Base-by-base conservation (phyloP, 2,329 filamentous ascomycete species). In the Pseudopithomyces maydicus region DNA sequence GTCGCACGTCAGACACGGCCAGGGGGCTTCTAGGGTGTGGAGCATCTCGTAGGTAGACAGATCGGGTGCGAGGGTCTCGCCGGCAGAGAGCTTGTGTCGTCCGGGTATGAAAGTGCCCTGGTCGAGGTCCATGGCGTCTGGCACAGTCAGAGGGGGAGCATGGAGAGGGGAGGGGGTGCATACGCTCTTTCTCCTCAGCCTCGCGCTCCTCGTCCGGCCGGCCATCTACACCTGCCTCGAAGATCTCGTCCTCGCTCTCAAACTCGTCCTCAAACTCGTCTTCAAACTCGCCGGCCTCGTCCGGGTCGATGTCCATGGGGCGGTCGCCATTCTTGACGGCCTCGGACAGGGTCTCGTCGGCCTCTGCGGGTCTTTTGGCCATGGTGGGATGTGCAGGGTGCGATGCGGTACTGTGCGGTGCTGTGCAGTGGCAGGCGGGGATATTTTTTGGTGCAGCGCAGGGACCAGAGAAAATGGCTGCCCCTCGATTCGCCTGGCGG, bases 31-130 rank as follows among this genome's bases (percentile, higher is more conserved):
- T 62, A 99, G 85, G 59, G 88, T 92, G 82, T 99, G 95, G 57
- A 99, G 87, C 92, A 99, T 96, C 75, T 97, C 90, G 81, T 99
- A 99, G 6, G 94, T 94, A n/a, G 90, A 91, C 57, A 91, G 84
- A 78, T 99, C 95, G 14, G 95, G 94, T 3, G 92, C 88, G 55
- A 99, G 85, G 5, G 92, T 93, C 81, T 98, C 92, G 68, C 92
- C 94, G 12, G 92, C 88, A 63, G 92, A 91, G 62, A 98, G 85
- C 80, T 95, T 94, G 76, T 92, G 92, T 70, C 95, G 87, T 62
- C 95, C 95, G 65, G 96, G 92, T 69, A 99, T 97, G 78, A 98
- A 99, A 39, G 92, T 96, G 75, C 90, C 89, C 72, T 94, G 90
- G 78, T 98, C 94, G 51, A 97, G 86, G 42, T 97, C 91, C 93